Conservation (phyloP, 192 early-diverging fungal genomes). For the Dimargaris xerosporica region DNA sequence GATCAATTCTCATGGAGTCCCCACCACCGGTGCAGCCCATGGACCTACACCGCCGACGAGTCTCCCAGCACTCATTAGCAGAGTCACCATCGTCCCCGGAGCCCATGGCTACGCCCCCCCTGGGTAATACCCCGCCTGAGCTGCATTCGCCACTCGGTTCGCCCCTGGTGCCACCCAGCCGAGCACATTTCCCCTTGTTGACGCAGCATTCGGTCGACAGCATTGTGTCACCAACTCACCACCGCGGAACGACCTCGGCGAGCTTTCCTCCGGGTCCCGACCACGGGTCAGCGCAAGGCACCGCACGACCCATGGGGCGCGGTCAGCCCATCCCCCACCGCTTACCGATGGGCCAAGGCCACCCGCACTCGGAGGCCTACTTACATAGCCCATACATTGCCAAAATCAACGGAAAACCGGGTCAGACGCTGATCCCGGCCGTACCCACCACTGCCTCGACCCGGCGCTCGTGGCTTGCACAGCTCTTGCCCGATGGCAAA, state of each 20-base stretch:
- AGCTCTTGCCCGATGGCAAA: neutral
- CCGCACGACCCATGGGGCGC: neutral
- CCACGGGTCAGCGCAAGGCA: neutral
- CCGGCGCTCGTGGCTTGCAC: constrained; percentile 1
- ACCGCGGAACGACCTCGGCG: neutral
- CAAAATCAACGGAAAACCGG: neutral
- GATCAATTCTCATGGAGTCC: neutral
- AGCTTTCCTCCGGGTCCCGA: neutral
- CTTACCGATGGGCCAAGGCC: constrained; percentile 4
- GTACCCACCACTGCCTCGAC: neutral
- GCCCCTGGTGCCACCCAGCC: neutral
- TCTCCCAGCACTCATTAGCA: neutral
- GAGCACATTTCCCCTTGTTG: neutral
- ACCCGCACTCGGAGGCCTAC: constrained; percentile 9
- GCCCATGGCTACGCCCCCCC: too few relatives aligned
- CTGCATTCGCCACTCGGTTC: neutral
- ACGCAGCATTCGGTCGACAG: neutral
- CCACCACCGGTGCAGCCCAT: neutral
- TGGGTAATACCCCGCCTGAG: too few relatives aligned
- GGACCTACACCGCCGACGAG: neutral
- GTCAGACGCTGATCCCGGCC: neutral
- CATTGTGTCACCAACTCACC: neutral
- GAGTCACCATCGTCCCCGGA: neutral
- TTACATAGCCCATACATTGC: neutral
- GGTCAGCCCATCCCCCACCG: constrained; percentile 7